These are phyloP conservation scores for Candida hungchunana DNA, from an alignment of 805 yeast genomes.

Conservation along the genomic window DNA sequence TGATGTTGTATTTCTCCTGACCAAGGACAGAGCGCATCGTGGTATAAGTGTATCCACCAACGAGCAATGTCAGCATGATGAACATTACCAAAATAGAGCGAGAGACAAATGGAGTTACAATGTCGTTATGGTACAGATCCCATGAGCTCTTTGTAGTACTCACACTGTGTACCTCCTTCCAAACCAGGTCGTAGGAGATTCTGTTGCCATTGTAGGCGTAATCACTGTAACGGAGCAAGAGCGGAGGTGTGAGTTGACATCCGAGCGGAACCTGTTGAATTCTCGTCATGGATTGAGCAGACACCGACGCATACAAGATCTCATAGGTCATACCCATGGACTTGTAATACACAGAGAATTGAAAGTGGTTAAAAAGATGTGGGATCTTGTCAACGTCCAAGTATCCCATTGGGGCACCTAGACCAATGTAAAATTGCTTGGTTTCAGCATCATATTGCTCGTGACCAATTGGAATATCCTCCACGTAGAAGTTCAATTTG, in stretches of 20 bases:
- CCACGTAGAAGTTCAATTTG: conserved; percentile 28
- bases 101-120: conserved; percentile 23
- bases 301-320: conserved; percentile 25
- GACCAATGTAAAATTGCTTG: conserved; percentile 24
- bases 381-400: conserved; percentile 27
- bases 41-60: conserved; percentile 18
- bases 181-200: conserved; percentile 26
- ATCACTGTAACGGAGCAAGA: conserved; percentile 22
- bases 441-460: conserved; percentile 28
- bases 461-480: conserved; percentile 29
- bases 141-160: conserved; percentile 11
- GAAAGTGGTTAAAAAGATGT: conserved; percentile 30
- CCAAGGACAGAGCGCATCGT: conserved; percentile 15
- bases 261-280: conserved; percentile 20
- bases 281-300: conserved; percentile 26
- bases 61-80: conserved; percentile 12
- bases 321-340: conserved; percentile 22
- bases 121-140: conserved; percentile 24
- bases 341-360: conserved; percentile 25
- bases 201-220: conserved; percentile 26
- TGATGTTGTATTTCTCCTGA: conserved; percentile 16
- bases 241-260: conserved; percentile 25
- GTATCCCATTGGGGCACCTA: conserved; percentile 30
- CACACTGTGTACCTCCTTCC: conserved; percentile 25
- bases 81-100: conserved; percentile 20